phyloP scores from a whole-genome alignment of 2,329 filamentous ascomycete genomes.

The Pyrenophora tritici-repentis region DNA sequence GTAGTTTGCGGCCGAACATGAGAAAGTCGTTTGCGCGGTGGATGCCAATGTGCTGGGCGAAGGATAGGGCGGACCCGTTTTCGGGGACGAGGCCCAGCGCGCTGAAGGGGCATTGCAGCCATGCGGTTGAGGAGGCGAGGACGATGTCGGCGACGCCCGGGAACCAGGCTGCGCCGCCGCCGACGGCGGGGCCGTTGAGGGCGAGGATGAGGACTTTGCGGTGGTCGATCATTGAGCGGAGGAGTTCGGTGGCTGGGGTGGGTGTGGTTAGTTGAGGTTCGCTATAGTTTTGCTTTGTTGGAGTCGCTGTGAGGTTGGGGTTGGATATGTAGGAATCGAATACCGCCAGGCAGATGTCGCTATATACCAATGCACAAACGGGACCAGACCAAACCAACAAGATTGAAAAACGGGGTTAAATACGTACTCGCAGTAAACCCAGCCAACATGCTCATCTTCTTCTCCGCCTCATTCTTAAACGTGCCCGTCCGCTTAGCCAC shows the following conservation, averaged over 20 bases:
- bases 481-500: background rate
- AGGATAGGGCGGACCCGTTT: conserved; percentile 53
- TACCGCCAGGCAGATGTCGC: no score
- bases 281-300: no score
- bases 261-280: no score
- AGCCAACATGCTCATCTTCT: conserved; percentile 39
- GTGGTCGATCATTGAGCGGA: conserved; percentile 57
- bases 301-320: no score
- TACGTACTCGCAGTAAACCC: conserved; percentile 40
- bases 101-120: conserved; percentile 56
- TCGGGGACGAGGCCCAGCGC: conserved; percentile 57
- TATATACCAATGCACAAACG: no score
- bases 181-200: conserved; percentile 57
- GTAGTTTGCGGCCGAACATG: conserved; percentile 57
- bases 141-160: conserved; percentile 56
- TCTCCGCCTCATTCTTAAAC: conserved; percentile 35
- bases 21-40: conserved; percentile 59
- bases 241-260: conserved; percentile 38
- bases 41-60: conserved; percentile 56
- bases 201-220: conserved; percentile 57
- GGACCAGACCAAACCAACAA: background rate
- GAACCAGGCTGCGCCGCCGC: conserved; percentile 59
- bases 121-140: conserved; percentile 51
- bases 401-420: background rate
- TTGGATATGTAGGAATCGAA: background rate